Conservation (phyloP, 495 filamentous ascomycete species). For the Hypoxylon fuscum region DNA sequence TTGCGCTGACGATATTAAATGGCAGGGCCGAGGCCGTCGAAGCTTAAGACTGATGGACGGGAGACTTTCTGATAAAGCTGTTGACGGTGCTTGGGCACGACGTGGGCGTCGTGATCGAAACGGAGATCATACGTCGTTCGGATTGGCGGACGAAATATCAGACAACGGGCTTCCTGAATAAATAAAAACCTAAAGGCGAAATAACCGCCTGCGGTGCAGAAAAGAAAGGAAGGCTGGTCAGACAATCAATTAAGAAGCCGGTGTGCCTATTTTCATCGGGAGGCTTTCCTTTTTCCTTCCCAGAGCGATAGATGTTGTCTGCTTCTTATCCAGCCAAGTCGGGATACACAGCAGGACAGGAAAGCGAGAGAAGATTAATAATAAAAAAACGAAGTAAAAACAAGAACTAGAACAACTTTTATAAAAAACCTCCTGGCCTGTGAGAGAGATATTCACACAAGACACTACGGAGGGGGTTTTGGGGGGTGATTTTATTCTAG, state of each 20-base stretch:
- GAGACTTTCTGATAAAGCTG: conserved; percentile 35
- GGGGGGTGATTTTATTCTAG: conserved; percentile 35
- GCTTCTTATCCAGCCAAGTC: conserved; percentile 25
- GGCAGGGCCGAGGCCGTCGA: conserved; percentile 11
- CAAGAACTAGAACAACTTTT: conserved; percentile 39
- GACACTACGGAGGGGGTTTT: conserved; percentile 23
- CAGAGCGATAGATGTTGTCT: conserved; percentile 19
- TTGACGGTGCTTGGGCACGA: conserved; percentile 36
- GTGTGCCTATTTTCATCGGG: conserved; percentile 29
- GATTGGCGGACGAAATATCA: conserved; percentile 34
- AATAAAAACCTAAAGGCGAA: conserved; percentile 42
- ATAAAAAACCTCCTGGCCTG: conserved; percentile 34
- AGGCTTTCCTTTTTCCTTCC: conserved; percentile 4
- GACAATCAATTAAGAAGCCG: conserved; percentile 43
- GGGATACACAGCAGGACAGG: conserved; percentile 20
- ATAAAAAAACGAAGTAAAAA: conserved; percentile 27
- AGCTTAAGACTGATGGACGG: conserved; percentile 12
- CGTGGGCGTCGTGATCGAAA: conserved; percentile 43
- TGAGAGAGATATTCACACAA: conserved; percentile 31
- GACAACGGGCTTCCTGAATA: conserved; percentile 34
- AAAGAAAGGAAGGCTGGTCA: conserved; percentile 39
- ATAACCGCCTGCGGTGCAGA: conserved; percentile 48
- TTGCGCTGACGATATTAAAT: conserved; percentile 20
- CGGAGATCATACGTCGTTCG: conserved; percentile 42
- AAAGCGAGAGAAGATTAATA: conserved; percentile 23